A percentile compares a stretch with the other conserved stretches of the same genome.
phyloP scores from a whole-genome alignment of 345 rosid species.

The Noccaea caerulescens region DNA sequence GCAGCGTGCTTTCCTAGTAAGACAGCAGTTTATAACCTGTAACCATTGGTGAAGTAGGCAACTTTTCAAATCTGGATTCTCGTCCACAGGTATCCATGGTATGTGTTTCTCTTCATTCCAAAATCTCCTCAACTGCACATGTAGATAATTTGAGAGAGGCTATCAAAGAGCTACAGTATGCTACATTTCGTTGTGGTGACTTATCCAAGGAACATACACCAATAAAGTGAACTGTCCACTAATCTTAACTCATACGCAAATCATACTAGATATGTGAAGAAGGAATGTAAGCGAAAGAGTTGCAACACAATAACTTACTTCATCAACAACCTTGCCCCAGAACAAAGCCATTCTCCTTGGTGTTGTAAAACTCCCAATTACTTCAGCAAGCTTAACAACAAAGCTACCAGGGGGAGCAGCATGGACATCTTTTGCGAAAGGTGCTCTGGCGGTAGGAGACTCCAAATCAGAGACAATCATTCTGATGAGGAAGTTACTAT shows the following conservation, averaged over 20 bases:
- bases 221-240: constrained; percentile 18
- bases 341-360: constrained; percentile 76
- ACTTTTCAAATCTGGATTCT: constrained; percentile 78
- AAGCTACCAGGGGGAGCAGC: constrained; percentile 83
- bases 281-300: constrained; percentile 13
- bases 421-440: constrained; percentile 76
- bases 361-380: constrained; percentile 85
- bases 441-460: constrained; percentile 43
- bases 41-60: constrained; percentile 84
- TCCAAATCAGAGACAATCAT: constrained; percentile 57
- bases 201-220: constrained; percentile 17
- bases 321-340: constrained; percentile 81
- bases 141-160: constrained; percentile 28
- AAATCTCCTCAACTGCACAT: constrained; percentile 74
- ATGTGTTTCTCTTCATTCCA: constrained; percentile 77
- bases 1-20: constrained; percentile 73
- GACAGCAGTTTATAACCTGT: constrained; percentile 91
- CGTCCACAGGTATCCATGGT: constrained; percentile 79
- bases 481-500: constrained; percentile 77
- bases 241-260: constrained; percentile 8
- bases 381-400: constrained; percentile 86
- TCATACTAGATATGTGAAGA: constrained; percentile 20
- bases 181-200: constrained; percentile 7
- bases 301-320: constrained; percentile 59
- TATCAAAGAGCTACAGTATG: constrained; percentile 20